A percentile compares a stretch with the other conserved stretches of the same genome.
These are phyloP conservation scores for Aspergillus hiratsukae DNA, from an alignment of 2,329 filamentous ascomycete species.

Conservation along the genomic window DNA sequence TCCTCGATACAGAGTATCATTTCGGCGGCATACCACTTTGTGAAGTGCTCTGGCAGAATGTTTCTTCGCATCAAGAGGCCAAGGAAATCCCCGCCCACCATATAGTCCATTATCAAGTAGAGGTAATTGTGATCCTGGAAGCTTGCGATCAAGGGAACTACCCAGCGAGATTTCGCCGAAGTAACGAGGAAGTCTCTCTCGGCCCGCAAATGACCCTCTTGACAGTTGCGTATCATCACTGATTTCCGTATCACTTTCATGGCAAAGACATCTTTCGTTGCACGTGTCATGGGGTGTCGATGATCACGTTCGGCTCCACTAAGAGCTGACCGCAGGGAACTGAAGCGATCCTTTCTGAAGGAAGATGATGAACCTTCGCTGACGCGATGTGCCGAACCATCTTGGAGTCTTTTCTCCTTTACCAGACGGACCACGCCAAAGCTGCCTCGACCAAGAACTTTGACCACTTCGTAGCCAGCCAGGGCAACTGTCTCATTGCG, in stretches of 20 bases:
- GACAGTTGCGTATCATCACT: constrained; percentile 82
- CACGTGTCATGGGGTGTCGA: constrained; percentile 25
- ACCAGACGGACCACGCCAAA: constrained; percentile 91
- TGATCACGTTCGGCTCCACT: constrained; percentile 22
- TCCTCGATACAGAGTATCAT: constrained; percentile 96
- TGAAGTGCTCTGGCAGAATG: constrained; percentile 69
- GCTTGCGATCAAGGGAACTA: constrained; percentile 79
- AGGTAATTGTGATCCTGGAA: constrained; percentile 83
- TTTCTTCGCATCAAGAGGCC: constrained; percentile 81
- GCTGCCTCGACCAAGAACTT: constrained; percentile 84
- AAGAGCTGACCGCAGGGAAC: constrained; percentile 17
- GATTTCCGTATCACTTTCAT: constrained; percentile 98
- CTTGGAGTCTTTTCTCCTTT: constrained; percentile 52
- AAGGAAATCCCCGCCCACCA: constrained; percentile 93
- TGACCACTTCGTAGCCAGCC: constrained; percentile 72
- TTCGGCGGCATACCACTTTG: constrained; percentile 86
- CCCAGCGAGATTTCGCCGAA: constrained; percentile 83
- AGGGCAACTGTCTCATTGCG: constrained; percentile 49
- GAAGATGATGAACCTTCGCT: neutral
- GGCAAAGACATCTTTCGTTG: constrained; percentile 66
- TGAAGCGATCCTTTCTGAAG: constrained; percentile 13
- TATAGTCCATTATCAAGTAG: constrained; percentile 97
- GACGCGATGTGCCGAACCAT: neutral
- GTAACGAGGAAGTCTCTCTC: constrained; percentile 89
- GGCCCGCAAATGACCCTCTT: constrained; percentile 87